Base-by-base conservation (phyloP, 2,329 filamentous ascomycete genomes). In the Amphichorda felina region DNA sequence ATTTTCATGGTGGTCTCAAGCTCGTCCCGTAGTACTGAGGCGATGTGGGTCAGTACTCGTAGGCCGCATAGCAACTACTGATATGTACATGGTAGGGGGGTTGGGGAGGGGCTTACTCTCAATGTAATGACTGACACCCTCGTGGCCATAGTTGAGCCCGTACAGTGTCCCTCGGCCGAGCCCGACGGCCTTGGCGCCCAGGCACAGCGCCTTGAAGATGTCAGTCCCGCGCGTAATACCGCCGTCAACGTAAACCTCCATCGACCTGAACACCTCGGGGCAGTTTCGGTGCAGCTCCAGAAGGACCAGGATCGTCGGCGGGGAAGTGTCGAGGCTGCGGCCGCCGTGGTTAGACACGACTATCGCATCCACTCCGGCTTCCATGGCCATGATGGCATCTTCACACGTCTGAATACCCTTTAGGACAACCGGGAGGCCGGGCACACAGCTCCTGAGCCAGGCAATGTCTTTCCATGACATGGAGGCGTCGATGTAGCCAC, bases 301-400 rank as follows among this genome's bases (percentile, higher is more conserved):
- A 4, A 83, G 38, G n/a, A 30, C 26, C 16, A 40, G 11, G 11
- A 37, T 30, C 2, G 38, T 34, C 8, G 35, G 31, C 16, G 36
- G 36, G 10, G 35, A 34, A 8, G 38, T 71, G 38, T 73, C 68
- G 2, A 66, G 47, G 36, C 56, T 66, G 26, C 79, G 55, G 0
- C 80, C 81, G 2, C 79, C 81, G 50, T 86, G 81, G 44, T 86
- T 86, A 9, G 68, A 73, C 2, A 85, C 61, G 1, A 85, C 66
- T 33, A 86, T 80, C 0, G 74, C 80, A 43, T 84, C 72, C 3
- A 72, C 69, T 0, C 75, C 78, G 11, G 65, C 48, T 33, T 78
- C 64, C 27, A 76, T 64, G 3, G 74, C 75, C 43, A 61, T 64
- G 35, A 64, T 59, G 11, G 79, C 79, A 51, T 86, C 81, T 28